phyloP scores from a whole-genome alignment of 257 asterid species.

The Solanum ossicruentum region DNA sequence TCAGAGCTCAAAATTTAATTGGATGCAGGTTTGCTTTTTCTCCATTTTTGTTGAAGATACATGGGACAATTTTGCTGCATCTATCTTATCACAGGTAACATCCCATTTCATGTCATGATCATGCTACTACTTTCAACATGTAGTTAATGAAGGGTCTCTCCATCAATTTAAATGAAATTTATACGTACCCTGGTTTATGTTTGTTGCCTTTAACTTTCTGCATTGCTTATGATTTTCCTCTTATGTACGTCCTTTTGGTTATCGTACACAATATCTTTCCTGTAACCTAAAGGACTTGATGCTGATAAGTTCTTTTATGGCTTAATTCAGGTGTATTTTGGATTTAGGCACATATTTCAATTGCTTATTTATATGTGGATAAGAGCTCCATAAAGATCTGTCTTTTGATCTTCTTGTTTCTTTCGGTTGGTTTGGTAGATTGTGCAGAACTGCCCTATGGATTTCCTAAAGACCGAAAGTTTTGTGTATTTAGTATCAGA shows the following conservation, averaged over 20 bases:
- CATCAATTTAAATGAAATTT: background rate
- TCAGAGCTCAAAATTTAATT: conserved; percentile 1
- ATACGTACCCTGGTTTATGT: background rate
- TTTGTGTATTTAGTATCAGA: conserved; percentile 58
- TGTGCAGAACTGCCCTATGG: conserved; percentile 69
- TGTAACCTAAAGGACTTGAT: background rate
- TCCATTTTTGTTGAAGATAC: conserved; percentile 38
- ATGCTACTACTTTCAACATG: background rate
- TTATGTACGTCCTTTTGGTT: background rate
- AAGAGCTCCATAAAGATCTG: background rate
- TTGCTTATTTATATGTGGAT: background rate
- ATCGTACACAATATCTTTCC: background rate
- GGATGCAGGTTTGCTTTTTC: conserved; percentile 61
- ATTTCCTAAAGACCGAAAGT: conserved; percentile 50
- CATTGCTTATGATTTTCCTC: background rate
- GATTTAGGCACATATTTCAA: background rate
- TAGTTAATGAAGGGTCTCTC: background rate
- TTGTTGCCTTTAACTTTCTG: background rate
- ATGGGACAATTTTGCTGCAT: conserved; percentile 59
- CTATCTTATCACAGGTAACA: conserved; percentile 57
- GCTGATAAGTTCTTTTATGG: background rate
- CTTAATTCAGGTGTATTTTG: background rate
- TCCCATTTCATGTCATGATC: background rate
- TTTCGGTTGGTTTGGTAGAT: conserved; percentile 45
- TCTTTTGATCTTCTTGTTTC: conserved; percentile 2